Conservation (phyloP, 2,329 filamentous ascomycete genomes). For the Verticillium klebahnii region DNA sequence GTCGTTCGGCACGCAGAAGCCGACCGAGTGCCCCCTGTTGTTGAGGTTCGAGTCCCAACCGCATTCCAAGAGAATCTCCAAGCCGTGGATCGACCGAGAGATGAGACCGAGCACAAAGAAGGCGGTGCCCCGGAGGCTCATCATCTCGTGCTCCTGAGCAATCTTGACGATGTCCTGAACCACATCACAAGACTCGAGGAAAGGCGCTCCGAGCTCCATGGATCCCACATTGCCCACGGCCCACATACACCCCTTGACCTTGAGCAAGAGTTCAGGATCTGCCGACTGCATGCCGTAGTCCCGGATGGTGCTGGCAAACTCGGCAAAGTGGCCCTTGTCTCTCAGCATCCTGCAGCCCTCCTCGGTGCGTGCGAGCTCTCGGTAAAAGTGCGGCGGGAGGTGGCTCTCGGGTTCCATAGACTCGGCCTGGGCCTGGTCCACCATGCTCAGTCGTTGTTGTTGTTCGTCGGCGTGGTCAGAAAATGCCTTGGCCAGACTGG, state of each 20-base stretch:
- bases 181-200: conserved; percentile 85
- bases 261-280: conserved; percentile 79
- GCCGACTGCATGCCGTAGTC: conserved; percentile 83
- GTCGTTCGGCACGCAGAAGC: conserved; percentile 79
- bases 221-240: conserved; percentile 96
- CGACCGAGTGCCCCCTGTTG: conserved; percentile 74
- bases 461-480: conserved; percentile 58
- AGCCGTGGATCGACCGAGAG: conserved; percentile 83
- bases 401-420: conserved; percentile 56
- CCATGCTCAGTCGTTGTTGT: conserved; percentile 53
- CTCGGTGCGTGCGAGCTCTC: conserved; percentile 85
- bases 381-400: conserved; percentile 96
- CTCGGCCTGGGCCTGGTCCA: conserved; percentile 52
- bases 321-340: conserved; percentile 93
- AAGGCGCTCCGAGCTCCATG: conserved; percentile 94
- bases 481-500: conserved; percentile 86
- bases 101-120: conserved; percentile 95
- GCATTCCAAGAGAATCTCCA: conserved; percentile 83
- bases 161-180: conserved; percentile 84
- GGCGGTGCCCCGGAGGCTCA: conserved; percentile 90
- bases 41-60: conserved; percentile 94
- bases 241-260: conserved; percentile 96
- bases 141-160: conserved; percentile 80
- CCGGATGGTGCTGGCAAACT: conserved; percentile 84
- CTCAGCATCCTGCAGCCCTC: conserved; percentile 88